Base-by-base conservation (phyloP, 2,329 filamentous ascomycete genomes). In the Neonectria sp. region DNA sequence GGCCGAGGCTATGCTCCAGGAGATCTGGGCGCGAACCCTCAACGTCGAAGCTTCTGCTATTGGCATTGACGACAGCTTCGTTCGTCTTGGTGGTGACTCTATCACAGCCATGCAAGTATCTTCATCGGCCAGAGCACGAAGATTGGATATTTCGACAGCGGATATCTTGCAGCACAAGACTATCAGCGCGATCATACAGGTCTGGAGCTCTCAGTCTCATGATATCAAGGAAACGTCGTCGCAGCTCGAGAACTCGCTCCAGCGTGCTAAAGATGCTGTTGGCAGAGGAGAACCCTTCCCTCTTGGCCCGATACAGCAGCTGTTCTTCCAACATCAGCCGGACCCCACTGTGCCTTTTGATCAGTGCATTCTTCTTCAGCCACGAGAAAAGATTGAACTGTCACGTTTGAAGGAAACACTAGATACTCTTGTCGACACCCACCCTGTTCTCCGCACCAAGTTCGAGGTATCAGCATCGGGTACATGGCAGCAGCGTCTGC, bases 71-170 rank as follows among this genome's bases (percentile, higher is more conserved):
- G 82, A 86, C 64, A 85, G 82, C 73, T 87, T 88, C 73, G 85
- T 87, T 75, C 78, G 79, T 0, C 78, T 86, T 0, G 85, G 85
- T 8, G 85, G 85, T 25, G 84, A 86, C 68, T 86, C 85, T 0
- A 81, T 86, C 4, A 71, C 79, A 0, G 85, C 85, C 2, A 88
- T 68, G 67, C 63, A 71, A 48, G 31, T 69, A 2, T 61, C 62
- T 9, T 53, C 63, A 2, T 45, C 43, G 6, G 67, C 60, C 11
- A 63, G 67, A 1, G 40, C 55, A 11, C 57, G 58, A 2, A 53
- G 55, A 6, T 25, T 69, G 4, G 25, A 55, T n/a, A 21, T 70
- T 1, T 61, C 68, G 12, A 66, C 63, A 7, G 29, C 60, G 5
- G 57, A 51, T 24, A 63, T 70, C 2, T 57, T 70, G 4, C 63